Base-by-base conservation (phyloP, 129 eudicot genomes). In the Flaveria linearis region DNA sequence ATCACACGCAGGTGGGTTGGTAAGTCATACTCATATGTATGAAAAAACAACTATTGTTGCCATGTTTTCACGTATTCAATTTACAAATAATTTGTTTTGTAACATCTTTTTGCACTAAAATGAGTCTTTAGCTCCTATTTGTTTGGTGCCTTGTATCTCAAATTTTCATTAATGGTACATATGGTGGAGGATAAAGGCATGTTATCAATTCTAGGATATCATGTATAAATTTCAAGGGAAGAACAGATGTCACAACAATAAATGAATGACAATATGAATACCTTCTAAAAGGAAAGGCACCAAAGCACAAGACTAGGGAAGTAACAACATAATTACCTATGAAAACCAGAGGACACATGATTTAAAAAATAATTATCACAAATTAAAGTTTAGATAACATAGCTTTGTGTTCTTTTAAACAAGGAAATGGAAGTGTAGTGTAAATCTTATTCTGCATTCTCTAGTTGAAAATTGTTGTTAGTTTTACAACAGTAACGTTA, bases 1-100 rank as follows among this genome's bases (percentile, higher is more conserved):
- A 85, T 89, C 81, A 85, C 64, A 78, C 84, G 91, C 92, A 95
- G 99, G 98, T 94, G 88, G 96, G 98, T 94, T 89, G 96, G 96
- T 89, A 87, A 90, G 96, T 85, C 53, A 81, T 77, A 84, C 23
- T 70, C 73, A 68, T 80, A 49, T 68, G 69, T 61, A 77, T 69
- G 69, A 83, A 75, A 71, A 72, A 67, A 57, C 7, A 49, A 20
- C 55, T 26, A 20, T 14, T 49, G 36, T 49, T 78, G 64, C 64
- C 77, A 45, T 69, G 62, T 69, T 78, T 57, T 78, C 25, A 13
- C 46, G 39, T 66, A 69, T 42, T 4, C 12, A 13, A 6, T 15
- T 45, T 69, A 14, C 47, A 43, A 45, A 43, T 26, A 43, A 60
- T 1, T 58, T 23, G 26, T 45, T 60, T 43, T 28, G 6, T 76